Conservation (phyloP, 2,329 filamentous ascomycete genomes). For the Ceratocystis destructans region DNA sequence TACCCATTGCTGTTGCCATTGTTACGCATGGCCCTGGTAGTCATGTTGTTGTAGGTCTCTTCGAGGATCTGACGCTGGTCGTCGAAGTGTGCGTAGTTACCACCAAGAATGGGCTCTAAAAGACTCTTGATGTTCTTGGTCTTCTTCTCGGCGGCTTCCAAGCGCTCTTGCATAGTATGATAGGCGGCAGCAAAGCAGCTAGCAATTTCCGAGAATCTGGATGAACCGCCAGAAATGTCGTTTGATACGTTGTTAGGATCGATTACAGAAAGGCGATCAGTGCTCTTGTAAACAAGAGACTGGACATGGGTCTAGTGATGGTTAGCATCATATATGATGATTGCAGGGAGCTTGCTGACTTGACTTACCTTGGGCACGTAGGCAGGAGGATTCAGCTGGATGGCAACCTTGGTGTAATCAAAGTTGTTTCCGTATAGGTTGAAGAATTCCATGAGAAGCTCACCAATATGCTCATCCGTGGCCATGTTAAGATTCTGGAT, state of each 20-base stretch:
- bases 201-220: conserved; percentile 53
- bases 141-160: conserved; percentile 27
- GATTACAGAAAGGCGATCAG: conserved; percentile 66
- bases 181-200: conserved; percentile 55
- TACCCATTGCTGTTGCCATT: neutral
- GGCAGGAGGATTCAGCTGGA: conserved; percentile 59
- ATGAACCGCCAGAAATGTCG: conserved; percentile 80
- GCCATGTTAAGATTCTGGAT: conserved; percentile 47
- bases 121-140: conserved; percentile 16
- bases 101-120: conserved; percentile 19
- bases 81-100: conserved; percentile 20
- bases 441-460: conserved; percentile 75
- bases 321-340: neutral
- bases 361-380: conserved; percentile 58
- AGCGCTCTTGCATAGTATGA: conserved; percentile 38
- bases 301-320: conserved; percentile 31
- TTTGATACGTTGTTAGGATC: conserved; percentile 78
- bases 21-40: neutral
- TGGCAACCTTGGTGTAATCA: conserved; percentile 54
- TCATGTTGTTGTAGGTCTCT: conserved; percentile 8
- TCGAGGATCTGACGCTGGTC: conserved; percentile 17
- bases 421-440: conserved; percentile 79
- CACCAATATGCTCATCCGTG: conserved; percentile 56
- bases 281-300: conserved; percentile 42
- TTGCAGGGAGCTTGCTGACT: conserved; percentile 19